phyloP scores from a whole-genome alignment of 345 rosid genomes.

The Theobroma cacao region DNA sequence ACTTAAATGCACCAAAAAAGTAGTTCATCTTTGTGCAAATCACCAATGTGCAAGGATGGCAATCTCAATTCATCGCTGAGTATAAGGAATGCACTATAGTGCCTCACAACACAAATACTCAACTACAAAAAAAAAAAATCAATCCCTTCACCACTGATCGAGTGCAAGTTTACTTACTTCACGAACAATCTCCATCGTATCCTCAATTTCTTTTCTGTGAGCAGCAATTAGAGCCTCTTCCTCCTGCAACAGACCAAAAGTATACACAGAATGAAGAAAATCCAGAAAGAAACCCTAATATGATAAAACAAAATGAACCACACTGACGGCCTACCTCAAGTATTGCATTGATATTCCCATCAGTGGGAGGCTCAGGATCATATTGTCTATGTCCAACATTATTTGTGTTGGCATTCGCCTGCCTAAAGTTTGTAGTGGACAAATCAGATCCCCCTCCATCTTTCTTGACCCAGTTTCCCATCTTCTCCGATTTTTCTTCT shows the following conservation, averaged over 20 bases:
- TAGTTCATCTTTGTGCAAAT: not conserved
- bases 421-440: conserved; percentile 41
- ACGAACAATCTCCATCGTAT: conserved; percentile 96
- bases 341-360: conserved; percentile 72
- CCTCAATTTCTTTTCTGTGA: conserved; percentile 98
- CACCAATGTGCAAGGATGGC: not conserved
- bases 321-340: conserved; percentile 59
- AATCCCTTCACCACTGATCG: not conserved
- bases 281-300: not conserved
- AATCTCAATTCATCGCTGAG: too few relatives aligned
- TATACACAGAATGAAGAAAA: conserved; percentile 6
- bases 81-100: not conserved
- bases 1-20: not conserved
- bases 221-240: conserved; percentile 92
- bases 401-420: conserved; percentile 33
- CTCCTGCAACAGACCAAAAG: conserved; percentile 46
- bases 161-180: conserved; percentile 54
- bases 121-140: not conserved
- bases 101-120: not conserved
- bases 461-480: conserved; percentile 48
- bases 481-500: conserved; percentile 73
- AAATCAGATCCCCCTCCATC: conserved; percentile 52
- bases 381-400: conserved; percentile 40
- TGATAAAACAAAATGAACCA: not conserved
- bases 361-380: conserved; percentile 54